Conservation (phyloP, 139 green algal genomes). For the Tetratostichococcus sp. region DNA sequence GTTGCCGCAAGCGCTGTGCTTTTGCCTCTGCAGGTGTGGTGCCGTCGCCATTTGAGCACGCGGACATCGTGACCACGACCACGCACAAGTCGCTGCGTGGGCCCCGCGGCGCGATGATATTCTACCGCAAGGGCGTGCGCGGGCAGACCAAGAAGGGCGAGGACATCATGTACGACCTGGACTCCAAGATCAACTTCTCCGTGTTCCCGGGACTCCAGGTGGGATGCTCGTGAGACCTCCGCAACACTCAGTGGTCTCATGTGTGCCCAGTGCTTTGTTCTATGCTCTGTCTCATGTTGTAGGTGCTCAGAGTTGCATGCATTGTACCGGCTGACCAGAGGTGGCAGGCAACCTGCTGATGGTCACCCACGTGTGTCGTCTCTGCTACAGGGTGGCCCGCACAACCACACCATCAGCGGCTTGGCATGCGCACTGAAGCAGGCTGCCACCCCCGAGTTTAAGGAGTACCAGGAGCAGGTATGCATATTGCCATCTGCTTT, state of each 20-base stretch:
- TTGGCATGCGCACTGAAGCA: constrained; percentile 95
- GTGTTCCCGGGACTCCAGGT: constrained; percentile 83
- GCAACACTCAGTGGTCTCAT: neutral
- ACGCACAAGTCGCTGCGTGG: constrained; percentile 97
- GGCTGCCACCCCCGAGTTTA: constrained; percentile 85
- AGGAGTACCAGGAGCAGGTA: constrained; percentile 93
- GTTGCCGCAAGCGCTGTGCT: too few species aligned
- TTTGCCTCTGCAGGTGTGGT: constrained; percentile 81
- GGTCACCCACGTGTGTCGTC: neutral
- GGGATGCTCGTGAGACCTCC: too few species aligned
- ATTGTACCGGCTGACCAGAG: too few species aligned
- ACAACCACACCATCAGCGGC: constrained; percentile 98
- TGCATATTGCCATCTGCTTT: too few species aligned
- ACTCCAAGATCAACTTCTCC: constrained; percentile 96
- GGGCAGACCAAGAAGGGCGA: constrained; percentile 81
- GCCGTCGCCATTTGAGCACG: constrained; percentile 86
- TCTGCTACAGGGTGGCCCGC: constrained; percentile 87
- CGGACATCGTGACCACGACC: constrained; percentile 97
- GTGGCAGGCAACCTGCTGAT: too few species aligned
- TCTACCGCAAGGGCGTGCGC: constrained; percentile 88
- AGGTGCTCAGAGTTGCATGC: constrained; percentile 13
- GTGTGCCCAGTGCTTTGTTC: neutral
- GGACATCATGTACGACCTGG: constrained; percentile 81
- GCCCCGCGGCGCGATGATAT: constrained; percentile 93
- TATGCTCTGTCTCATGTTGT: neutral